phyloP scores from a whole-genome alignment of 805 yeast species.

The Komagataella kurtzmanii region DNA sequence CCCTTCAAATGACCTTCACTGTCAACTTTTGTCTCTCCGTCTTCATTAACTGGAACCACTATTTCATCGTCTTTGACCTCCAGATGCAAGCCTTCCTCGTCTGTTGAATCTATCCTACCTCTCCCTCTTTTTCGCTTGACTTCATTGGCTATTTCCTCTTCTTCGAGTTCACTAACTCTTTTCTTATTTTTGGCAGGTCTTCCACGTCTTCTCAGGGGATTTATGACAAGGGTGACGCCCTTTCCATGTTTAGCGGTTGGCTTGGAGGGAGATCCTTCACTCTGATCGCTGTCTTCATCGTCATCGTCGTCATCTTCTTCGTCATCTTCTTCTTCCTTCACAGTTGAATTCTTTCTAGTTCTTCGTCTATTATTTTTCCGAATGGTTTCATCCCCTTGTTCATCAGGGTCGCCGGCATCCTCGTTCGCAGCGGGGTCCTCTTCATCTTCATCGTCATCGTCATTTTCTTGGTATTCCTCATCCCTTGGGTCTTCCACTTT shows the following conservation, averaged over 20 bases:
- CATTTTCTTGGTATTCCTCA: background rate
- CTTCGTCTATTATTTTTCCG: slow-evolving; percentile 13
- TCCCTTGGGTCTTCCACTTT: background rate
- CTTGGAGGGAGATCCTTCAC: slow-evolving; percentile 12
- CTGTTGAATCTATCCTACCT: slow-evolving; percentile 11
- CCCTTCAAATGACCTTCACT: slow-evolving; percentile 54
- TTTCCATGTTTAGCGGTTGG: slow-evolving; percentile 12
- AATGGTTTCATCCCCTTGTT: slow-evolving; percentile 5
- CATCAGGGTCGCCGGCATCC: slow-evolving; percentile 1
- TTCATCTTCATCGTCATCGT: slow-evolving; percentile 1
- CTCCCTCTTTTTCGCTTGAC: background rate
- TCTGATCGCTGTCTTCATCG: slow-evolving; percentile 8
- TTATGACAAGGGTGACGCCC: slow-evolving; percentile 5
- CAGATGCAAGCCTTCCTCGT: slow-evolving; percentile 57
- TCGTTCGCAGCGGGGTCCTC: background rate
- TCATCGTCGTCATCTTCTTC: slow-evolving; percentile 13
- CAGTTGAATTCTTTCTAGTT: background rate
- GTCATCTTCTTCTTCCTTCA: slow-evolving; percentile 10
- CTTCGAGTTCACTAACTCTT: slow-evolving; percentile 7
- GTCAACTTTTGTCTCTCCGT: slow-evolving; percentile 64
- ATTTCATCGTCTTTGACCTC: slow-evolving; percentile 66
- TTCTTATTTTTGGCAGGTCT: slow-evolving; percentile 13
- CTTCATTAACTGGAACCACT: slow-evolving; percentile 59
- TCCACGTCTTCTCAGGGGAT: slow-evolving; percentile 14
- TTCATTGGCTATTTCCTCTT: background rate